These are phyloP conservation scores for Linderniella brevidens DNA, from an alignment of 257 asterid genomes.

Conservation along the genomic window DNA sequence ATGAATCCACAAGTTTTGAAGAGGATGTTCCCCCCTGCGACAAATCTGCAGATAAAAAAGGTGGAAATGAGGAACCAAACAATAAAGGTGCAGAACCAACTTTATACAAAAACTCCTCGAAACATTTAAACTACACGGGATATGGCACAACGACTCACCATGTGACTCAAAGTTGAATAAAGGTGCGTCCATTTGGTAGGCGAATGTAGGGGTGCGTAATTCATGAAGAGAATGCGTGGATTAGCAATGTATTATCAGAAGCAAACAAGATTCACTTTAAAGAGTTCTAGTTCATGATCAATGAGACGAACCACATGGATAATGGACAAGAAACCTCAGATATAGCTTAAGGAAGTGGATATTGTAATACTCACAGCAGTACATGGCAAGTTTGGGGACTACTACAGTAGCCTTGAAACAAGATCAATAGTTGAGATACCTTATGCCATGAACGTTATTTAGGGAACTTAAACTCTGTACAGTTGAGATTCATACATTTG, in stretches of 20 bases:
- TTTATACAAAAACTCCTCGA: no score
- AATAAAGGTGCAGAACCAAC: no score
- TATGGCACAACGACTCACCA: conserved; percentile 14
- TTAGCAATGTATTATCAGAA: conserved; percentile 43
- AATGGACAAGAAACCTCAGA: no score
- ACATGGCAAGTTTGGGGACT: conserved; percentile 52
- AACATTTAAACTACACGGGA: no score
- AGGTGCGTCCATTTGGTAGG: conserved; percentile 63
- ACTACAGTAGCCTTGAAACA: conserved; percentile 52
- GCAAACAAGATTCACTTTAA: background rate
- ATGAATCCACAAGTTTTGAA: no score
- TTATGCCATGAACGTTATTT: conserved; percentile 76
- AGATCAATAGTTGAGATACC: conserved; percentile 54
- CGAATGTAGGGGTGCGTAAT: conserved; percentile 45
- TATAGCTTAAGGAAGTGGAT: background rate
- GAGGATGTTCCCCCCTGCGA: no score
- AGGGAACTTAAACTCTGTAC: conserved; percentile 55
- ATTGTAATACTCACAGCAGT: conserved; percentile 34
- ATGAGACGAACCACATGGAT: background rate
- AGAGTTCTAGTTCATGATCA: no score
- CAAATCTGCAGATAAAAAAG: no score
- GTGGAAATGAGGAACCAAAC: no score
- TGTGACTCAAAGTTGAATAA: conserved; percentile 52
- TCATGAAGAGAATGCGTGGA: conserved; percentile 50
- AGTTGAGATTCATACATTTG: conserved; percentile 66